Evolutionary conservation across 768 basidiomycete genomes (phyloP), one percentile per base, ranked within the genome.

Genomic region (Polyporus arcularius): DNA sequence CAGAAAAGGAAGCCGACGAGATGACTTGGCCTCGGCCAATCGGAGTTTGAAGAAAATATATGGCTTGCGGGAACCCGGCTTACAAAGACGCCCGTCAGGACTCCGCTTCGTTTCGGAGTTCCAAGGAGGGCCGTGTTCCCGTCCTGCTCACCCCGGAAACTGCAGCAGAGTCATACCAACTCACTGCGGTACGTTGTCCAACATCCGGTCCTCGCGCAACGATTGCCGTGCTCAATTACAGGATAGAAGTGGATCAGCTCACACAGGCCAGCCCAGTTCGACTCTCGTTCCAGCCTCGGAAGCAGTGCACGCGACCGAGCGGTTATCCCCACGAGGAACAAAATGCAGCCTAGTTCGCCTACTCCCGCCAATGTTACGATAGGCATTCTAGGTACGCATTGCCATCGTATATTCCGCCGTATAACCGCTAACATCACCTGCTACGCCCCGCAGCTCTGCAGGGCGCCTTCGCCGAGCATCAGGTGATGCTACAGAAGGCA

Each of bases 381-480:
- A 21, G 66, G 66, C 21, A 65, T 67, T 30, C 59, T 67, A 4
- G 66, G 66, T 67, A 39, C 15, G 52, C 43, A 1, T 0, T 16
- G 8, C 11, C 8, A 10, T 9, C 21, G 12, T 4, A 4, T n/a
- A 32, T 7, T 12, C 7, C 12, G 11, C 16, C 16, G 7, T 1
- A 18, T 12, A 9, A 15, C 31, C 16, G 14, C 18, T 7, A 6
- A 45, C 31, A 32, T 39, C 45, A 55, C 28, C 30, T 9, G 15
- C 11, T 18, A 10, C n/a, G 46, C n/a, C 4, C 32, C 31, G 15
- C 31, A 94, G 96, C 96, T 40, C 81, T 98, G 42, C 96, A 97
- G 73, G 96, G 96, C 46, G 94, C 94, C 9, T 97, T 98, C 72
- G 80, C 82, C 15, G 96, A 98, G 75, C 96, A 98, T 73, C 82